These are phyloP conservation scores for Naganishia randhawae DNA, from an alignment of 768 basidiomycete species.

Conservation along the genomic window DNA sequence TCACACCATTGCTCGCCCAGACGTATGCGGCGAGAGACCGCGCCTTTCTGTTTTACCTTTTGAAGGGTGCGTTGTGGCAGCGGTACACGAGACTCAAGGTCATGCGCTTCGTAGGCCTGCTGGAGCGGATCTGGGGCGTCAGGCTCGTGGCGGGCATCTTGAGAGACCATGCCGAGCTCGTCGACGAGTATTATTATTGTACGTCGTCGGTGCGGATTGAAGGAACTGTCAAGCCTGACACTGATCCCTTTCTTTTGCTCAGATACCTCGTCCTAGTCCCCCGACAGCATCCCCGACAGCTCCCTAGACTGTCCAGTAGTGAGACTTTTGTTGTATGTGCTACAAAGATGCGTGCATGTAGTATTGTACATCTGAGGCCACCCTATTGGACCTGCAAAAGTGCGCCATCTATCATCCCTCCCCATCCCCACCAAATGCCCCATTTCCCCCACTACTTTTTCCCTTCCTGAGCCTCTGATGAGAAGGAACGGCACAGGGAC, in stretches of 20 bases:
- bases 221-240: background rate
- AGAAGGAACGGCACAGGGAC: background rate
- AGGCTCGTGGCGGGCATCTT: slow-evolving; percentile 43
- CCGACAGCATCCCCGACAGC: too few relatives aligned
- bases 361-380: background rate
- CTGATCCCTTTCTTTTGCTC: background rate
- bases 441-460: slow-evolving; percentile 36
- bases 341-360: slow-evolving; percentile 14
- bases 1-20: slow-evolving; percentile 56
- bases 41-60: slow-evolving; percentile 75
- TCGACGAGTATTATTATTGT: slow-evolving; percentile 50
- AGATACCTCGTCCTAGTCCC: slow-evolving; percentile 9
- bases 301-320: too few relatives aligned
- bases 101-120: slow-evolving; percentile 33
- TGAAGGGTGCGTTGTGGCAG: slow-evolving; percentile 79
- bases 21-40: slow-evolving; percentile 80
- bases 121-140: slow-evolving; percentile 39
- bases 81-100: slow-evolving; percentile 45
- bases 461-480: slow-evolving; percentile 45
- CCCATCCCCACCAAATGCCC: background rate
- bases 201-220: slow-evolving; percentile 25
- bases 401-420: background rate
- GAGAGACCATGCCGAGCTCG: slow-evolving; percentile 45
- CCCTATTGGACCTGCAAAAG: background rate
- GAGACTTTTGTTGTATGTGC: slow-evolving; percentile 7